Conservation (phyloP, 768 basidiomycete genomes). For the Tulasnella sp. region DNA sequence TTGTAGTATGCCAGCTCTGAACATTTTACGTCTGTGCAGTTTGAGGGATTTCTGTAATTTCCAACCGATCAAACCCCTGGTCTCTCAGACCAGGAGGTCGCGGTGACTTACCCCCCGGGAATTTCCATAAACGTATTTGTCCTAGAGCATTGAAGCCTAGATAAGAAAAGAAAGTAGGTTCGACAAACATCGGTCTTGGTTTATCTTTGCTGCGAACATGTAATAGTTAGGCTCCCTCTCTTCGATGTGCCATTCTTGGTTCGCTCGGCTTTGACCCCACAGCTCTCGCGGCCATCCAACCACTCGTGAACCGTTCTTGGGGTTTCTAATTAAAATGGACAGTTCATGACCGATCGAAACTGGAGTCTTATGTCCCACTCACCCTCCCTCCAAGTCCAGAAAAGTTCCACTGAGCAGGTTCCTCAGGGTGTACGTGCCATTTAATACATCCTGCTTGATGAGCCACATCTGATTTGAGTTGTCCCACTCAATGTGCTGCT, state of each 20-base stretch:
- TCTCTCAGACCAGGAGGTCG: no score
- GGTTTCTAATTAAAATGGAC: neutral
- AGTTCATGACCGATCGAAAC: neutral
- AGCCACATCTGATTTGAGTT: neutral
- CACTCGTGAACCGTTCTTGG: neutral
- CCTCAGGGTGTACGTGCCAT: neutral
- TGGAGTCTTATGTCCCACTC: neutral
- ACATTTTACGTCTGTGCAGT: neutral
- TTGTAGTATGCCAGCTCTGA: neutral
- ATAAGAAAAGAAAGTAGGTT: neutral
- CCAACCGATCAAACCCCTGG: neutral
- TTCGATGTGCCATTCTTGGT: neutral
- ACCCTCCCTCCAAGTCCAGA: slow-evolving; percentile 2
- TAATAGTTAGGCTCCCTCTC: neutral
- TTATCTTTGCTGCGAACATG: neutral
- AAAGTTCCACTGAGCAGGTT: neutral
- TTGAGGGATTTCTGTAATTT: neutral
- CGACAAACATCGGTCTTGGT: neutral
- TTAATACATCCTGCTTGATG: neutral
- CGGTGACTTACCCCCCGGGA: neutral
- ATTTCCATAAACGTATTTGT: neutral
- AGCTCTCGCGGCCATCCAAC: neutral
- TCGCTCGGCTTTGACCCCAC: neutral
- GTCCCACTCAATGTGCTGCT: neutral
- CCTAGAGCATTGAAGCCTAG: neutral